Conservation (phyloP, 2,329 filamentous ascomycete genomes). For the Triangularia setosa region DNA sequence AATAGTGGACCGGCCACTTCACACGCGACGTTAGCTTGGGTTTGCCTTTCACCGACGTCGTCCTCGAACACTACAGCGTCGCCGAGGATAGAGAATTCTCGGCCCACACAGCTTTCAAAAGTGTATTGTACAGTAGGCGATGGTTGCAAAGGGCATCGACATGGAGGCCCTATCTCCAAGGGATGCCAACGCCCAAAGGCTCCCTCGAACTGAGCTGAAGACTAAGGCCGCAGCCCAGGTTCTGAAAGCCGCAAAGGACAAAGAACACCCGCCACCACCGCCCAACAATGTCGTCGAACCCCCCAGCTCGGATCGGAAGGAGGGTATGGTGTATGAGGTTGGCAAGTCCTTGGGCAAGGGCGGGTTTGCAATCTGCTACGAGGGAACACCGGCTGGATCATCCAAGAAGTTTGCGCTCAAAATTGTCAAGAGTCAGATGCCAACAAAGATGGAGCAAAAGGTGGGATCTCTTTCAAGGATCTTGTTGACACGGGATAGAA, state of each 20-base stretch:
- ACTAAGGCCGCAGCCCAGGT: slow-evolving; percentile 47
- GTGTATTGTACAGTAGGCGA: slow-evolving; percentile 27
- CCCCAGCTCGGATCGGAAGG: slow-evolving; percentile 62
- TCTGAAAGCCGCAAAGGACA: slow-evolving; percentile 56
- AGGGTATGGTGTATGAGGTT: slow-evolving; percentile 70
- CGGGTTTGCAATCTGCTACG: slow-evolving; percentile 78
- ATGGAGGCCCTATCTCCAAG: slow-evolving; percentile 62
- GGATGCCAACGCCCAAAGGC: slow-evolving; percentile 58
- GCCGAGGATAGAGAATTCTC: neutral
- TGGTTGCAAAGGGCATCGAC: slow-evolving; percentile 50
- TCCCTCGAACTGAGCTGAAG: slow-evolving; percentile 47
- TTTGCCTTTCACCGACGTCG: neutral
- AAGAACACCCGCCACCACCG: slow-evolving; percentile 64
- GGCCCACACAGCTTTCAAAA: neutral
- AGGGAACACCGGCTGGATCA: slow-evolving; percentile 62
- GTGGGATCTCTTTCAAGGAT: slow-evolving; percentile 38
- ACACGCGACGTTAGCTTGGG: neutral
- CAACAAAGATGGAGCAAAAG: slow-evolving; percentile 79
- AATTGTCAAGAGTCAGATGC: slow-evolving; percentile 81
- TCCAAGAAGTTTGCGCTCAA: slow-evolving; percentile 71
- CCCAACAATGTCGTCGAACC: slow-evolving; percentile 57
- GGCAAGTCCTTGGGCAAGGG: slow-evolving; percentile 74
- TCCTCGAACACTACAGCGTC: neutral
- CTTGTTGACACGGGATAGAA: neutral
- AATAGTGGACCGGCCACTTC: neutral